These are phyloP conservation scores for Lichtheimia corymbifera DNA, from an alignment of 371 early-diverging fungal species.

Conservation along the genomic window DNA sequence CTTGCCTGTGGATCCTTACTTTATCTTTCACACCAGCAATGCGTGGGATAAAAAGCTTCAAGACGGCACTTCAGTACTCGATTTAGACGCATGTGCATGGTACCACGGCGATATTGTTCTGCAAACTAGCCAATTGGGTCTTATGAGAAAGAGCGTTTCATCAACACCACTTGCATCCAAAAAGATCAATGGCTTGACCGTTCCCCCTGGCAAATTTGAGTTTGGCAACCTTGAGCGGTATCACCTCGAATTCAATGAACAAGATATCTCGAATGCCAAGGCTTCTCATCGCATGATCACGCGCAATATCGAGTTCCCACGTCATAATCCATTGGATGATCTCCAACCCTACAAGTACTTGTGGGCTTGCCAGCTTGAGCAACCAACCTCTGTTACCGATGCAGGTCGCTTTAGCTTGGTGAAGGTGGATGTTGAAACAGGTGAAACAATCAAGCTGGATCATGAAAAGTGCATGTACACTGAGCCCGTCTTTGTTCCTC, in stretches of 20 bases:
- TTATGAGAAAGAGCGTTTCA: conserved; percentile 2
- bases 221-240: conserved; percentile 35
- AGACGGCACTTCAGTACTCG: conserved; percentile 23
- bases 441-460: conserved; percentile 9
- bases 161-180: too few species aligned
- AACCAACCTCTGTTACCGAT: conserved; percentile 22
- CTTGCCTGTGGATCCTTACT: conserved; percentile 46
- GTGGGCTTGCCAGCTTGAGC: conserved; percentile 44
- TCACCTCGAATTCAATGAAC: conserved; percentile 8
- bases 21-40: conserved; percentile 57
- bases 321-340: conserved; percentile 15
- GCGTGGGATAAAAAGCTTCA: conserved; percentile 41
- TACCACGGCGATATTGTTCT: conserved; percentile 29
- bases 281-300: conserved; percentile 21
- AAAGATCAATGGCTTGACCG: conserved; percentile 21
- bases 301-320: conserved; percentile 52
- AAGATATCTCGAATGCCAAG: conserved; percentile 12
- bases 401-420: conserved; percentile 34
- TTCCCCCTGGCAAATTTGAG: conserved; percentile 9
- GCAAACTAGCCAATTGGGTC: conserved; percentile 28
- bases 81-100: conserved; percentile 35
- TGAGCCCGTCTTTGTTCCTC: conserved; percentile 65
- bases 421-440: conserved; percentile 42
- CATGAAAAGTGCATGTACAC: conserved; percentile 50
- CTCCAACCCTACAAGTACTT: conserved; percentile 40